Percentiles rank a stretch among this genome's conserved stretches.
phyloP scores from a whole-genome alignment of 257 asterid species.

The Fraxinus anomala region DNA sequence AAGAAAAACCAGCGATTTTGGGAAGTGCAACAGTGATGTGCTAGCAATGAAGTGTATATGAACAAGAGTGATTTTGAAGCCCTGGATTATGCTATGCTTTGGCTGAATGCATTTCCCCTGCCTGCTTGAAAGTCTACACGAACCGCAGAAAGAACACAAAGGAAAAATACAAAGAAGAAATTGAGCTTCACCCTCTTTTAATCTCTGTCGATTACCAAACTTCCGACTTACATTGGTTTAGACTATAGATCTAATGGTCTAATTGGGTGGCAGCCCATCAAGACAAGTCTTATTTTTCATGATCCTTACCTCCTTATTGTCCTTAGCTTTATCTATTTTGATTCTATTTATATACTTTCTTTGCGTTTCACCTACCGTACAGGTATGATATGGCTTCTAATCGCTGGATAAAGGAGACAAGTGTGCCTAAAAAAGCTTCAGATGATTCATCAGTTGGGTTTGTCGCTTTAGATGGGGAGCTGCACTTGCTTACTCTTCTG shows the following conservation, averaged over 20 bases:
- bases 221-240: neutral
- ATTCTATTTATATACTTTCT: neutral
- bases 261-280: neutral
- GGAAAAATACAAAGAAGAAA: neutral
- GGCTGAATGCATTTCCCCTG: neutral
- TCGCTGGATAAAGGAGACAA: slow-evolving; percentile 70
- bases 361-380: neutral
- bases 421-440: slow-evolving; percentile 57
- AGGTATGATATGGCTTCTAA: slow-evolving; percentile 67
- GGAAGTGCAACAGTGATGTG: neutral
- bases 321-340: neutral
- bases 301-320: neutral
- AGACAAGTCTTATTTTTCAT: neutral
- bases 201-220: neutral
- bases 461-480: slow-evolving; percentile 69
- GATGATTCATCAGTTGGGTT: slow-evolving; percentile 71
- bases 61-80: neutral
- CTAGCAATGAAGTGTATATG: neutral
- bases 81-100: neutral
- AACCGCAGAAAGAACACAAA: neutral
- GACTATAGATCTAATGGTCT: neutral
- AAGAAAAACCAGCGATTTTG: neutral
- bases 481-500: slow-evolving; percentile 55
- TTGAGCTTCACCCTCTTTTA: neutral
- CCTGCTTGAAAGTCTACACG: neutral